Evolutionary conservation across 2,329 filamentous ascomycete species (phyloP).

Genomic region (Colletotrichum neosansevieriae): DNA sequence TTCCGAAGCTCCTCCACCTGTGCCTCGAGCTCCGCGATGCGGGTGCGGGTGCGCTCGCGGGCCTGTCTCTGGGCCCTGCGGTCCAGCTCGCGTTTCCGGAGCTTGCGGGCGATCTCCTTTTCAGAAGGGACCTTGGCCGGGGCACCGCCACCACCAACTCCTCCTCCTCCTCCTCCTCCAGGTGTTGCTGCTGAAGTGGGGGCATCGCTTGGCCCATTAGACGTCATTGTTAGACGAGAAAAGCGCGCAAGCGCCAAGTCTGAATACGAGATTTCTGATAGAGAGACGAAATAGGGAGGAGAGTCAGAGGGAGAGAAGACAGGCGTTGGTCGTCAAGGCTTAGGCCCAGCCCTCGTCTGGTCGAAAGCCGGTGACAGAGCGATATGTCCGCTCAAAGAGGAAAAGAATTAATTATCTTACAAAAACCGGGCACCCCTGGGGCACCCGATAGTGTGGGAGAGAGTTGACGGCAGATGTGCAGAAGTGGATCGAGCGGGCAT

Average conservation of each 20-base stretch:
- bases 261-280: neutral
- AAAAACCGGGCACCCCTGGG: conserved; percentile 1
- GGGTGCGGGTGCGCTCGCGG: conserved; percentile 48
- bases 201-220: conserved; percentile 7
- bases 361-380: neutral
- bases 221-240: conserved; percentile 14
- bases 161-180: neutral
- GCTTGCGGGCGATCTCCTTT: conserved; percentile 40
- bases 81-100: conserved; percentile 50
- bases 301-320: neutral
- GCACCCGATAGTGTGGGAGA: conserved; percentile 15
- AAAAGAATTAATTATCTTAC: neutral
- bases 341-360: neutral
- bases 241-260: neutral
- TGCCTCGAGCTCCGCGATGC: conserved; percentile 48
- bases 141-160: neutral
- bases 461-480: conserved; percentile 18
- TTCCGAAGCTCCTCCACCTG: conserved; percentile 45
- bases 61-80: conserved; percentile 49
- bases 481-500: conserved; percentile 28
- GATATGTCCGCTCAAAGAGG: neutral
- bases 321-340: neutral
- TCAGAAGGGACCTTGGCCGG: conserved; percentile 33
- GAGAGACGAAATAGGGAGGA: neutral
- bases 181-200: conserved; percentile 18